These are phyloP conservation scores for Grosmannia penicillata DNA, from an alignment of 2,329 filamentous ascomycete genomes.

Conservation along the genomic window DNA sequence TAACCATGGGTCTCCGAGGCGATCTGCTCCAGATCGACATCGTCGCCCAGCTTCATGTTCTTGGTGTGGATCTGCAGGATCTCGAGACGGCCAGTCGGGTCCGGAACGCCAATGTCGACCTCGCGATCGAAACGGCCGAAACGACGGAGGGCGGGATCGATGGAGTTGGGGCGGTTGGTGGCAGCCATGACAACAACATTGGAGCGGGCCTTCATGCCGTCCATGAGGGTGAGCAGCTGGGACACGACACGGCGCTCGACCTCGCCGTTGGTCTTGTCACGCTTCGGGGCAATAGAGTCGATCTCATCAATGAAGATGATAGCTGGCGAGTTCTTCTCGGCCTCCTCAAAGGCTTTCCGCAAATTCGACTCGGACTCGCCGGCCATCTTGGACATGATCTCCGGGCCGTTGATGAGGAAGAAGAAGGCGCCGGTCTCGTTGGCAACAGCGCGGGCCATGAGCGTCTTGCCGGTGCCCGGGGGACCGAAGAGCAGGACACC, in stretches of 20 bases:
- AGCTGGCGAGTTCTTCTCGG: constrained; percentile 96
- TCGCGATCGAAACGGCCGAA: constrained; percentile 98
- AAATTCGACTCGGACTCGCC: constrained; percentile 98
- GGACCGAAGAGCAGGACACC: constrained; percentile 95
- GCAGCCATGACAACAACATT: constrained; percentile 99
- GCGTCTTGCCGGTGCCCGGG: constrained; percentile 96
- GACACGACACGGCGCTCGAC: constrained; percentile 98
- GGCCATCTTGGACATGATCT: constrained; percentile 99
- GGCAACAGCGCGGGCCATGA: constrained; percentile 96
- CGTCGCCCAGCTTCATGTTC: constrained; percentile 98
- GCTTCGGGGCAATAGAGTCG: constrained; percentile 97
- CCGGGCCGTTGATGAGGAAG: constrained; percentile 97
- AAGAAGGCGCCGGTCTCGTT: constrained; percentile 99
- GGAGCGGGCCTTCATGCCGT: constrained; percentile 98
- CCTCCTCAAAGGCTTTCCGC: constrained; percentile 98
- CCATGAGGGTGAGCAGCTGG: constrained; percentile 90
- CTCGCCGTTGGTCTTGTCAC: constrained; percentile 98
- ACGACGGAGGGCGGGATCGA: constrained; percentile 91
- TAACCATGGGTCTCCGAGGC: constrained; percentile 97
- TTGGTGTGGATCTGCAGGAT: constrained; percentile 99
- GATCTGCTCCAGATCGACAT: constrained; percentile 93
- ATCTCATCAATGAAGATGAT: constrained; percentile 99
- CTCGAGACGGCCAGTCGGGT: constrained; percentile 95
- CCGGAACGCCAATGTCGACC: constrained; percentile 95
- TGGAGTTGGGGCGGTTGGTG: constrained; percentile 97